phyloP scores from a whole-genome alignment of 2,329 filamentous ascomycete species.

The Epichloe uncinata region DNA sequence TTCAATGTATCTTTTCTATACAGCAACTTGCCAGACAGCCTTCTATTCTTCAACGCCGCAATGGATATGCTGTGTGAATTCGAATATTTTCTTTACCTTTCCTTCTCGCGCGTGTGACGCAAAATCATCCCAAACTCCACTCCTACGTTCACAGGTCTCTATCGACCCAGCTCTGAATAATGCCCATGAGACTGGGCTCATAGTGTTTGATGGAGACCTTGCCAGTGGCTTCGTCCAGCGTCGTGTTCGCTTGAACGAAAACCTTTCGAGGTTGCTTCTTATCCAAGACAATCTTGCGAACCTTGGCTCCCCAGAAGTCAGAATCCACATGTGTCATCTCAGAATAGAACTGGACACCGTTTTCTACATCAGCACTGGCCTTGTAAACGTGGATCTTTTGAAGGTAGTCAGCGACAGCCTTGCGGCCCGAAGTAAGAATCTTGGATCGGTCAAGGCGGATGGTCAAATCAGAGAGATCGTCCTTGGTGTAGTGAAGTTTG shows the following conservation, averaged over 20 bases:
- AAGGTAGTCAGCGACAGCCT: constrained; percentile 74
- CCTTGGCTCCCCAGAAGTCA: constrained; percentile 71
- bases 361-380: constrained; percentile 69
- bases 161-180: constrained; percentile 73
- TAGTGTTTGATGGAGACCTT: constrained; percentile 74
- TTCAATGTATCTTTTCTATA: constrained; percentile 7
- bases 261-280: constrained; percentile 80
- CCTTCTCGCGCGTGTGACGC: not conserved
- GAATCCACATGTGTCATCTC: constrained; percentile 70
- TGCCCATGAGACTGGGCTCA: constrained; percentile 63
- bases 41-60: constrained; percentile 1
- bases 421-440: constrained; percentile 71
- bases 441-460: constrained; percentile 76
- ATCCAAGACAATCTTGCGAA: constrained; percentile 60
- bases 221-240: constrained; percentile 52
- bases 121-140: not conserved
- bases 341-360: constrained; percentile 67
- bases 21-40: not conserved
- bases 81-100: not conserved
- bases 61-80: not conserved
- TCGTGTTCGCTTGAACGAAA: constrained; percentile 88
- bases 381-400: constrained; percentile 92
- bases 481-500: constrained; percentile 57
- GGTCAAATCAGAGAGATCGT: constrained; percentile 66
- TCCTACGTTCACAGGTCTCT: constrained; percentile 28